Conservation (phyloP, 441 rosid genomes). For the Erysimum pusillum region DNA sequence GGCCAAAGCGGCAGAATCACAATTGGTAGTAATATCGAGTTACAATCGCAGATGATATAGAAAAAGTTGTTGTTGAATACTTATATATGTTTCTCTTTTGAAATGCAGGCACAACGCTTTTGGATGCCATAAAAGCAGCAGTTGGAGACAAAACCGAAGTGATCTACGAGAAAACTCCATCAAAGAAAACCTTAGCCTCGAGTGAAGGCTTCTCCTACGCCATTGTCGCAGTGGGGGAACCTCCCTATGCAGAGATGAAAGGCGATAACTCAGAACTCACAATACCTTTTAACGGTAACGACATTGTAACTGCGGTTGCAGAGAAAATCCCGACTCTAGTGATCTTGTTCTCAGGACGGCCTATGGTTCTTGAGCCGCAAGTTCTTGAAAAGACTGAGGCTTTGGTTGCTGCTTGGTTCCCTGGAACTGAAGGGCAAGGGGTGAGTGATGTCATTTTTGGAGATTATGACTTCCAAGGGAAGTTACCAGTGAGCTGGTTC, state of each 20-base stretch:
- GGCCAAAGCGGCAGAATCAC: constrained; percentile 80
- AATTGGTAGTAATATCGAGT: constrained; percentile 57
- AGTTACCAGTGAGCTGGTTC: constrained; percentile 83
- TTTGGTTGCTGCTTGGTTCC: constrained; percentile 90
- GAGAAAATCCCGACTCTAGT: constrained; percentile 69
- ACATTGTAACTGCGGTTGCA: constrained; percentile 59
- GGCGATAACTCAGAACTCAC: constrained; percentile 54
- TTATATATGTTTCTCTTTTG: neutral
- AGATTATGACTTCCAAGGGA: constrained; percentile 66
- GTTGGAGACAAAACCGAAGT: constrained; percentile 72
- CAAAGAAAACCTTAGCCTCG: constrained; percentile 56
- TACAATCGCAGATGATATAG: neutral
- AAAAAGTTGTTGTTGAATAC: neutral
- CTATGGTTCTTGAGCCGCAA: constrained; percentile 62
- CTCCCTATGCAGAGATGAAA: constrained; percentile 70
- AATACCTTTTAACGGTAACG: constrained; percentile 55
- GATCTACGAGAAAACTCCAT: constrained; percentile 62
- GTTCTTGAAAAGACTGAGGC: constrained; percentile 67
- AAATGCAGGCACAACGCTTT: constrained; percentile 66
- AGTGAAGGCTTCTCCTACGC: constrained; percentile 62
- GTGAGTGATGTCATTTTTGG: constrained; percentile 79
- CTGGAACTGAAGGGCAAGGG: constrained; percentile 81
- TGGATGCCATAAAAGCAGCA: constrained; percentile 30
- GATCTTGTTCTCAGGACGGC: constrained; percentile 79
- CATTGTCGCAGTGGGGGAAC: constrained; percentile 82